Evolutionary conservation across 1,284 basidiomycete species (phyloP), one percentile per base, ranked within the genome.

Genomic region (Boletellus deceptivus): DNA sequence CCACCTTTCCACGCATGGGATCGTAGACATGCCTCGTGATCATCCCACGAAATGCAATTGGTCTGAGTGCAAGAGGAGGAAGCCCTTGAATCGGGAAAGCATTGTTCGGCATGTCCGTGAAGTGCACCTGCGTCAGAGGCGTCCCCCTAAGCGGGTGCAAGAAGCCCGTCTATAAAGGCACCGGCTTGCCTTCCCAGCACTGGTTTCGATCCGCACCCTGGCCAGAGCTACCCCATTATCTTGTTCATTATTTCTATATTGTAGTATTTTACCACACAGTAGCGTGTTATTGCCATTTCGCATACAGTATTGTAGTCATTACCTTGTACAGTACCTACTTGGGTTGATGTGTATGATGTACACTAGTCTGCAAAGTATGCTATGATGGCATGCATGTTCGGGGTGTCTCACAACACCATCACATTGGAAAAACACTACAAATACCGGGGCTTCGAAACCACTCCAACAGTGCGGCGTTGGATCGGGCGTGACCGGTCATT

Each of bases 81-180:
- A 11, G 11, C 0, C 11, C 2, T 35, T 68, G 11, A 65, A 68
- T 5, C 61, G 64, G 2, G 56, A 65, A 42, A 57, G 56, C 7
- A 56, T 68, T 6, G 18, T 41, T n/a, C 35, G 66, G 7, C 63
- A 68, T 3, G 24, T 53, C 3, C 45, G 59, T 0, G 64, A 66
- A 16, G 48, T 52, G 0, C 63, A 65, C n/a, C 6, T 65, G 8
- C 13, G 13, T 10, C 1, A 45, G 10, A 66, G 18, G 24, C 63
- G 59, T 24, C 3, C 20, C 14, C 14, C 44, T 7, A 49, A 46
- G 41, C 34, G 6, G 22, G 3, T 5, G 10, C 5, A 49, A 40
- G 18, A 34, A 6, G 11, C 9, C n/a, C 7, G 14, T 35, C 3
- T 38, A 20, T 11, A 11, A 27, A 43, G 22, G 18, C n/a, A 16